Percentiles rank a stretch among this genome's conserved stretches.
phyloP scores from a whole-genome alignment of 441 rosid genomes.

The Viola pubescens region DNA sequence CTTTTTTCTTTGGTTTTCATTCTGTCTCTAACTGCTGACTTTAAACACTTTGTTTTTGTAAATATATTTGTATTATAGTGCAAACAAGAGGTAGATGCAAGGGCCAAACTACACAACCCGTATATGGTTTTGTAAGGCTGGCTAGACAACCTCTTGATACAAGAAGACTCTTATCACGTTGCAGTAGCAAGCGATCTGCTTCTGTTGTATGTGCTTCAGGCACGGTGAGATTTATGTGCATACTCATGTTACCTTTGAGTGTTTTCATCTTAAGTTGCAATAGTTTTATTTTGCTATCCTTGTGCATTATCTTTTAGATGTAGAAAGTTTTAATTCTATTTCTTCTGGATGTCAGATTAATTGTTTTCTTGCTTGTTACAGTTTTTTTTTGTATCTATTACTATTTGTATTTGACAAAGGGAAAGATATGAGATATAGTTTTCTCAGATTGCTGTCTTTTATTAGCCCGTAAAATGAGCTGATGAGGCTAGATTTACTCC shows the following conservation, averaged over 20 bases:
- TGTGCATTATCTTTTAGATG: neutral
- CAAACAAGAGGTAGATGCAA: conserved; percentile 2
- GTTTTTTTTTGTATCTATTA: neutral
- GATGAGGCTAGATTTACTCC: neutral
- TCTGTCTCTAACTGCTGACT: neutral
- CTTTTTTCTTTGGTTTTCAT: neutral
- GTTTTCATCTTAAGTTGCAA: too few relatives aligned
- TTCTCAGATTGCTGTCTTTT: neutral
- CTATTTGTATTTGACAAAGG: neutral
- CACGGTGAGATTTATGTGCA: conserved; percentile 11
- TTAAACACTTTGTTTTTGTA: neutral
- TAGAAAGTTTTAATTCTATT: neutral
- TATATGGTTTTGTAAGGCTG: conserved; percentile 3
- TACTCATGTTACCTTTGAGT: neutral
- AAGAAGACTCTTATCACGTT: neutral
- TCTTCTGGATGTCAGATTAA: neutral
- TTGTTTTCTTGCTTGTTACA: neutral
- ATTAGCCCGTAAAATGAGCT: neutral
- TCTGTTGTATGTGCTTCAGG: conserved; percentile 13
- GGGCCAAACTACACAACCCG: conserved; percentile 1
- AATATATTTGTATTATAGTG: neutral
- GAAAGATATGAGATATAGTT: too few relatives aligned
- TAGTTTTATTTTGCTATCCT: neutral
- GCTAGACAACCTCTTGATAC: conserved; percentile 1
- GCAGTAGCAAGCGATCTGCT: conserved; percentile 10